Evolutionary conservation across 1,284 basidiomycete species (phyloP).

Genomic region (Cryptococcus deneoformans): DNA sequence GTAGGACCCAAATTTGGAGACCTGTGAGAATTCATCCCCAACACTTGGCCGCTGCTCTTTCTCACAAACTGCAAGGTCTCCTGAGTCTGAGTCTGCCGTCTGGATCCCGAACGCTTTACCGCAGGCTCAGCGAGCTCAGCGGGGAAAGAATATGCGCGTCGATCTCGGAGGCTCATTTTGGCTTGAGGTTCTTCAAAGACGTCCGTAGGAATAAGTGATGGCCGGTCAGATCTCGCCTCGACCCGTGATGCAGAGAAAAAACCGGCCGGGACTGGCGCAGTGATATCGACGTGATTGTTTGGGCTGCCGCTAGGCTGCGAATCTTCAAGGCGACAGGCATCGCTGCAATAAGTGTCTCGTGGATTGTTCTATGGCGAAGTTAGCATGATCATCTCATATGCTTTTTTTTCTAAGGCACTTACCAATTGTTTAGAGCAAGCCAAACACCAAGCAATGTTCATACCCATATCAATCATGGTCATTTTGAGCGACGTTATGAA

Average conservation of each 20-base stretch:
- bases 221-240: neutral
- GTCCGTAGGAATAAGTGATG: constrained; percentile 7
- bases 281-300: constrained; percentile 16
- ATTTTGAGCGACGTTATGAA: neutral
- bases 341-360: constrained; percentile 40
- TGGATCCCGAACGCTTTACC: constrained; percentile 5
- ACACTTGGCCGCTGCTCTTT: constrained; percentile 18
- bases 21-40: neutral
- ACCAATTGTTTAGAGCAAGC: constrained; percentile 40
- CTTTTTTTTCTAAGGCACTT: constrained; percentile 10
- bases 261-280: constrained; percentile 12
- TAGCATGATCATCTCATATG: neutral
- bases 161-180: constrained; percentile 21
- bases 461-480: constrained; percentile 21
- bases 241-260: neutral
- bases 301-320: constrained; percentile 3
- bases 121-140: constrained; percentile 20
- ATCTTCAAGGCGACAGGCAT: constrained; percentile 33
- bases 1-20: neutral
- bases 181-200: neutral
- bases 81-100: constrained; percentile 14
- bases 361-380: constrained; percentile 26
- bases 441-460: constrained; percentile 35
- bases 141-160: constrained; percentile 45
- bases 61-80: constrained; percentile 28